phyloP scores from a whole-genome alignment of 805 yeast genomes.

The Candida schatavii region DNA sequence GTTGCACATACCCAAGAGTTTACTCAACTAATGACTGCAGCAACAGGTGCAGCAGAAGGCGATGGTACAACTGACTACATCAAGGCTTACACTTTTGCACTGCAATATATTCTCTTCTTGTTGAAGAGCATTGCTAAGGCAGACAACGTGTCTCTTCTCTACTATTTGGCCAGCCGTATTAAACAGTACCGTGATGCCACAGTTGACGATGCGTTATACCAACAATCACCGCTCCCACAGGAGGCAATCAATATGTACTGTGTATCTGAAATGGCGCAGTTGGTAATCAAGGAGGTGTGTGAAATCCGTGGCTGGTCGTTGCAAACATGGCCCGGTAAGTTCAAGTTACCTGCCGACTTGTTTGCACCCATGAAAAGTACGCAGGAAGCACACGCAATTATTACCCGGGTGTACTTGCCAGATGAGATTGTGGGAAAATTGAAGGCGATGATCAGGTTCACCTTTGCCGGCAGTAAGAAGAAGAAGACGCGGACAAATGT shows the following conservation, averaged over 20 bases:
- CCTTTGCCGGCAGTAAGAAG: constrained; percentile 22
- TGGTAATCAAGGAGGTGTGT: constrained; percentile 56
- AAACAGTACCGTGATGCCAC: constrained; percentile 71
- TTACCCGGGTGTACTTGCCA: constrained; percentile 55
- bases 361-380: constrained; percentile 59
- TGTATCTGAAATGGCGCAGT: constrained; percentile 71
- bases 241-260: constrained; percentile 50
- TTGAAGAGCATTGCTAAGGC: constrained; percentile 58
- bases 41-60: constrained; percentile 13
- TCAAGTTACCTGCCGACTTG: constrained; percentile 66
- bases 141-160: constrained; percentile 69
- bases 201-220: constrained; percentile 28
- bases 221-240: constrained; percentile 19
- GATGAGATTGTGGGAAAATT: constrained; percentile 43
- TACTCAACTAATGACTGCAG: constrained; percentile 28
- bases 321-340: constrained; percentile 79
- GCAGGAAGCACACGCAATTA: constrained; percentile 54
- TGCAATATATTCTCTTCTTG: constrained; percentile 59
- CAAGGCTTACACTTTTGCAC: constrained; percentile 51
- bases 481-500: constrained; percentile 18
- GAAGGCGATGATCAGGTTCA: constrained; percentile 22
- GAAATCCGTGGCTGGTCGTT: constrained; percentile 64
- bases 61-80: constrained; percentile 19
- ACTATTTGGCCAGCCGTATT: constrained; percentile 72
- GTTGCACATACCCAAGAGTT: constrained; percentile 76